Percentiles rank a stretch among this genome's conserved stretches.
phyloP scores from a whole-genome alignment of 768 basidiomycete species.

The Gymnopilus dilepis region DNA sequence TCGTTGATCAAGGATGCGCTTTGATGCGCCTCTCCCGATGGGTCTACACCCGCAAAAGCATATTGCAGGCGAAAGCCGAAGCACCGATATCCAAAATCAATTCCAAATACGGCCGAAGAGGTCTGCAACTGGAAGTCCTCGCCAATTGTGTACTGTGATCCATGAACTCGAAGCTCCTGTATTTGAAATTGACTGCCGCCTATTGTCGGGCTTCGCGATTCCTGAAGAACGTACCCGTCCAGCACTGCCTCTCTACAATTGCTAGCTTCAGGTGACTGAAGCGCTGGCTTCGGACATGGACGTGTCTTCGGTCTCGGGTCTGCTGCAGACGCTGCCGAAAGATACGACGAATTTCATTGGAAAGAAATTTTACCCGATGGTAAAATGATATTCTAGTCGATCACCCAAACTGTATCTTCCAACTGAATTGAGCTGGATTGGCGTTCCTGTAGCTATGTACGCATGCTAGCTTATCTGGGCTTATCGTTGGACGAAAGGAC shows the following conservation, averaged over 20 bases:
- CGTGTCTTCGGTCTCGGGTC: background rate
- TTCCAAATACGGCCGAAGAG: no score
- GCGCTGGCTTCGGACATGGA: background rate
- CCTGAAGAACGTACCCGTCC: no score
- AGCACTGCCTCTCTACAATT: background rate
- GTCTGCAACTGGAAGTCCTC: no score
- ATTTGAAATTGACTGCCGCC: no score
- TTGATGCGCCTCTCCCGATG: no score
- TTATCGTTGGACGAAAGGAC: conserved; percentile 1
- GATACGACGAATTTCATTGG: conserved; percentile 2
- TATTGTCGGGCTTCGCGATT: no score
- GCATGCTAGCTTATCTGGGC: background rate
- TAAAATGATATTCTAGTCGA: background rate
- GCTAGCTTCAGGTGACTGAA: background rate
- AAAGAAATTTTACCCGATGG: background rate
- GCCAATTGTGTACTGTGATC: no score
- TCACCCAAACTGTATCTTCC: background rate
- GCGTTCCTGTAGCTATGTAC: background rate
- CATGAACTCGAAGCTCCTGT: no score
- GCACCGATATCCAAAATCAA: no score
- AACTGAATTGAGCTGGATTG: conserved; percentile 4
- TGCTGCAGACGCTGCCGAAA: background rate
- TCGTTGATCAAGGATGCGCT: no score
- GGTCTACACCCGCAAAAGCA: no score
- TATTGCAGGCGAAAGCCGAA: no score